These are phyloP conservation scores for Colletotrichum euphorbiae DNA, from an alignment of 2,329 filamentous ascomycete genomes.

Conservation along the genomic window DNA sequence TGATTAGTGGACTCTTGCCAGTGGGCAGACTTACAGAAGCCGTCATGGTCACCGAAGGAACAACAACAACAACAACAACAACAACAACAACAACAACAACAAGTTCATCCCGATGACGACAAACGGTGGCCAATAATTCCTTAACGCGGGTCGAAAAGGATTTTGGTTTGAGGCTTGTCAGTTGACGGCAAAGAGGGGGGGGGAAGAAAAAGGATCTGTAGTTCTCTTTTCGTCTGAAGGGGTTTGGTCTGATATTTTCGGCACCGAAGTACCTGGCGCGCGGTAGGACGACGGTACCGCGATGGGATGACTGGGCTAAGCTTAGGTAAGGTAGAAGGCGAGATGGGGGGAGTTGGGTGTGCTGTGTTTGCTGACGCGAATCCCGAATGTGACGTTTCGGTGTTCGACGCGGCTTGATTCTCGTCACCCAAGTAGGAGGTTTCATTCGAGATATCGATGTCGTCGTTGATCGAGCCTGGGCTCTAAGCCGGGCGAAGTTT, in stretches of 20 bases:
- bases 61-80: neutral
- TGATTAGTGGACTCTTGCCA: neutral
- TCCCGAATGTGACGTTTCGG: neutral
- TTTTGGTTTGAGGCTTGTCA: neutral
- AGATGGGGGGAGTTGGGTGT: neutral
- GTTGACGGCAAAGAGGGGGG: neutral
- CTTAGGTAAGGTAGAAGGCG: too few species aligned
- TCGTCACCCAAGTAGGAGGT: too few species aligned
- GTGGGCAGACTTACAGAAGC: neutral
- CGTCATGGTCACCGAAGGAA: too few species aligned
- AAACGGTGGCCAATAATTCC: neutral
- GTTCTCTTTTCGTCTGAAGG: too few species aligned
- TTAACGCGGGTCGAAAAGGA: neutral
- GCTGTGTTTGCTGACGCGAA: slow-evolving; percentile 8
- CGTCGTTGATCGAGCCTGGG: too few species aligned
- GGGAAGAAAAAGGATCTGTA: too few species aligned
- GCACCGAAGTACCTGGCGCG: neutral
- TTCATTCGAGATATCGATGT: too few species aligned
- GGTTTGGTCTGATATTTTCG: too few species aligned
- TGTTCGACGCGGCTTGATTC: too few species aligned
- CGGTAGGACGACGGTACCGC: neutral
- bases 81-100: neutral
- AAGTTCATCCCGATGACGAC: slow-evolving; percentile 4
- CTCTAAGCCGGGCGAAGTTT: too few species aligned
- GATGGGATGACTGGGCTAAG: neutral